Evolutionary conservation across 2,329 filamentous ascomycete species (phyloP), one percentile per base, ranked within the genome.

Genomic region (Thielaviopsis populi): DNA sequence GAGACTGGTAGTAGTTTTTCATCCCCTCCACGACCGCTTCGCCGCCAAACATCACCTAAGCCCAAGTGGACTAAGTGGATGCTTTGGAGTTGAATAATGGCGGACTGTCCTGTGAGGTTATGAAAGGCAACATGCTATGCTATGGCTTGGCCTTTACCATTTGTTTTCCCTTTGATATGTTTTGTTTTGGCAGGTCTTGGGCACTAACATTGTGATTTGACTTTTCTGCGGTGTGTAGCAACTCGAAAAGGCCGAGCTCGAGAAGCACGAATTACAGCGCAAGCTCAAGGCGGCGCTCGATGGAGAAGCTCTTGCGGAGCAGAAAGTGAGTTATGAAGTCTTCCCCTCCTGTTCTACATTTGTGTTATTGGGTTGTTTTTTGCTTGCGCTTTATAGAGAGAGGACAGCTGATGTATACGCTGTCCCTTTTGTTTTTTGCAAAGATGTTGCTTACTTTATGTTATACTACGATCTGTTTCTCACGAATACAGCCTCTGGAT

Each of bases 241-340:
- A 80, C 76, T 81, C 68, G 81, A 84, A 67, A 78, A 81, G 69
- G 75, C 78, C 15, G 81, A 84, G 67, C 76, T 79, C 67, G 81
- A 83, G 54, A 80, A 77, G 62, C 77, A 79, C 67, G 80, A 83
- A 64, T 72, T 83, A 43, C 80, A 82, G 69, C 75, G 77, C 67
- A 78, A 78, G 62, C 74, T 83, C 68, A 83, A 83, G 69, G 75
- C 77, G 42, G 75, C 77, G 13, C 77, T 80, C 65, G 76, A 76
- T 59, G 79, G 79, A 58, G 75, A 78, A 56, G 75, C 75, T 50
- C 75, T 75, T 42, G 76, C 77, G 33, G 77, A 76, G 62, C 77
- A 81, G 69, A 82, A 80, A 76, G 80, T 82, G 76, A 65, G 78
- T 76, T 65, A 62, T 62, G 4, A 43, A 43, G 50, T 19, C 11